Percentiles rank a stretch among this genome's conserved stretches.
These are phyloP conservation scores for Penicillium sp. DNA, from an alignment of 2,329 filamentous ascomycete species.

Conservation along the genomic window DNA sequence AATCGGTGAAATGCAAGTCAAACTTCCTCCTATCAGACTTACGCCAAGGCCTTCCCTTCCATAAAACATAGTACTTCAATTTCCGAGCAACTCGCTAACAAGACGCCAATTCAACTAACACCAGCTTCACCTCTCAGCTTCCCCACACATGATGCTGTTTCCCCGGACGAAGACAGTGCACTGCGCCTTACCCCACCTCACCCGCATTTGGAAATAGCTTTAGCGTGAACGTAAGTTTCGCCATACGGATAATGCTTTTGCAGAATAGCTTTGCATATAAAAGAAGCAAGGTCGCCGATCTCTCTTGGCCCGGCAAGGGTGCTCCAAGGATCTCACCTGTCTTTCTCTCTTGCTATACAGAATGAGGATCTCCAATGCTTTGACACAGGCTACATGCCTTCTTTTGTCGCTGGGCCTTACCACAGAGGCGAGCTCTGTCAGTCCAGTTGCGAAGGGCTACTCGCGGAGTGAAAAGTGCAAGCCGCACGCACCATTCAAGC, in stretches of 20 bases:
- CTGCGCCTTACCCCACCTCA: constrained; percentile 3
- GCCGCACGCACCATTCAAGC: constrained; percentile 31
- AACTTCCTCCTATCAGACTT: constrained; percentile 22
- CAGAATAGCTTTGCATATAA: not conserved
- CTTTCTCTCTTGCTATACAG: not conserved
- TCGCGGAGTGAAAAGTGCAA: constrained; percentile 27
- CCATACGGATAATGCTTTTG: not conserved
- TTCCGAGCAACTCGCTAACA: constrained; percentile 4
- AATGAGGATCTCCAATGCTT: constrained; percentile 28
- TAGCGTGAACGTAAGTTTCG: not conserved
- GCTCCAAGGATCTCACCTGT: not conserved
- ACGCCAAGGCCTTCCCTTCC: not conserved
- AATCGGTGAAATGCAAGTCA: constrained; percentile 17
- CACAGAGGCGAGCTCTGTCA: constrained; percentile 20
- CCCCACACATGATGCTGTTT: constrained; percentile 20
- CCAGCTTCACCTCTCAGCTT: not conserved
- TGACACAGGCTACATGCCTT: constrained; percentile 25
- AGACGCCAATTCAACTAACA: not conserved
- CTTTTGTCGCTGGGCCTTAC: constrained; percentile 18
- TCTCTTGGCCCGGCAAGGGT: not conserved
- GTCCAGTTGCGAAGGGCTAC: not conserved
- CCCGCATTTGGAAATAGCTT: not conserved
- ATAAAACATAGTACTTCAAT: constrained; percentile 6
- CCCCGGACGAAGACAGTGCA: constrained; percentile 15
- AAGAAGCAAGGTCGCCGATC: not conserved